phyloP scores from a whole-genome alignment of 2,329 filamentous ascomycete species.

The Hirsutella minnesotensis region DNA sequence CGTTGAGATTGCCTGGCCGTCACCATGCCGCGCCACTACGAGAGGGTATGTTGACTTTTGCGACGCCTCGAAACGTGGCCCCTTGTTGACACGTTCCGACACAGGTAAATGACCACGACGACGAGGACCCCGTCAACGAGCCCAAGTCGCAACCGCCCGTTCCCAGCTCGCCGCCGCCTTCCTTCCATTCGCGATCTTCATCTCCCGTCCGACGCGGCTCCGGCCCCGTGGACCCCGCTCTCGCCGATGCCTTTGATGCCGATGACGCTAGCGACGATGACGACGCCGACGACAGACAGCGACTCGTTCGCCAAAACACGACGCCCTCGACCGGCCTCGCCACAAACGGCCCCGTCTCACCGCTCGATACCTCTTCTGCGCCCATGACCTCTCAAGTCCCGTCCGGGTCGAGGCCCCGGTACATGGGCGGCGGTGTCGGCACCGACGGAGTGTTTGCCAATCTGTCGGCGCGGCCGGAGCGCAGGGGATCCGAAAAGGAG shows the following conservation, averaged over 20 bases:
- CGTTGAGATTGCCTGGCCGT: not conserved
- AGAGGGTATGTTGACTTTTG: constrained; percentile 33
- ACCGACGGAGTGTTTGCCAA: constrained; percentile 97
- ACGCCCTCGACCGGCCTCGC: constrained; percentile 9
- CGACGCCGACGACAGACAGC: constrained; percentile 64
- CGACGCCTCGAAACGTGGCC: not conserved
- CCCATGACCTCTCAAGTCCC: constrained; percentile 3
- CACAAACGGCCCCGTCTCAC: not conserved
- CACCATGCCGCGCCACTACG: constrained; percentile 44
- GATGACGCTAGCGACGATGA: constrained; percentile 62
- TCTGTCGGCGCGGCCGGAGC: constrained; percentile 78
- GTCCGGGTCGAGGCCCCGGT: constrained; percentile 29
- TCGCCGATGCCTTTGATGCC: constrained; percentile 86
- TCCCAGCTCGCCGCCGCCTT: constrained; percentile 59
- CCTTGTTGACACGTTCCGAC: not conserved
- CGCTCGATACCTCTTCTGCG: too few species aligned
- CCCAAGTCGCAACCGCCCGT: constrained; percentile 21
- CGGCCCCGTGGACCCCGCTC: constrained; percentile 54
- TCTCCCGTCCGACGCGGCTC: constrained; percentile 27
- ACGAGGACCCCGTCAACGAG: constrained; percentile 35
- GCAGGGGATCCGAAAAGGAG: constrained; percentile 66
- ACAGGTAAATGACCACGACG: constrained; percentile 48
- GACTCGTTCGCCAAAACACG: constrained; percentile 62
- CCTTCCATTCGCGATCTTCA: constrained; percentile 77
- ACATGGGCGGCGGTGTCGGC: constrained; percentile 63